phyloP scores from a whole-genome alignment of 2,329 filamentous ascomycete genomes.

The Aspergillus sp. region DNA sequence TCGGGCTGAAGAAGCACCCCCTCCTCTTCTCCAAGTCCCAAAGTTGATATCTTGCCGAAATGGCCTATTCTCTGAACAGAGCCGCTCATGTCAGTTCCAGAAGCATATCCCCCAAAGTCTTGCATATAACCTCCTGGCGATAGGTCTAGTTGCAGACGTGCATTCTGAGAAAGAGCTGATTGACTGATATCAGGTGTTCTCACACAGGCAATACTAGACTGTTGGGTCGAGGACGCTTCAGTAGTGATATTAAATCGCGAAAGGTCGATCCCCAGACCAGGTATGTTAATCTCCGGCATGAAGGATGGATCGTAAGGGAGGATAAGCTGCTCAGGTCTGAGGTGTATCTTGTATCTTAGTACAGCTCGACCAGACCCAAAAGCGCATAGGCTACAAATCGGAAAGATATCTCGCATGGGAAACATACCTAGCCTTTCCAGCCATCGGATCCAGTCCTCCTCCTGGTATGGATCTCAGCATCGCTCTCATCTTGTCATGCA shows the following conservation, averaged over 20 bases:
- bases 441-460: slow-evolving; percentile 63
- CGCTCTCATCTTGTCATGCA: slow-evolving; percentile 67
- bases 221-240: slow-evolving; percentile 25
- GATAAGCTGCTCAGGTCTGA: slow-evolving; percentile 69
- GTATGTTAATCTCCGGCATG: slow-evolving; percentile 60
- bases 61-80: slow-evolving; percentile 28
- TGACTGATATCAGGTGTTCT: slow-evolving; percentile 29
- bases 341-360: not conserved
- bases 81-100: slow-evolving; percentile 39
- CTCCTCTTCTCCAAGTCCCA: slow-evolving; percentile 35
- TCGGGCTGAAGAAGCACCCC: slow-evolving; percentile 49
- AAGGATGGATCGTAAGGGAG: slow-evolving; percentile 81
- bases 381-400: too few species aligned
- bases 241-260: slow-evolving; percentile 37
- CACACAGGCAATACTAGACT: slow-evolving; percentile 26
- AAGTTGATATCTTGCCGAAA: slow-evolving; percentile 19
- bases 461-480: slow-evolving; percentile 57
- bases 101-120: slow-evolving; percentile 32
- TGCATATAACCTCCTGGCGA: slow-evolving; percentile 43
- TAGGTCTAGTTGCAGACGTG: slow-evolving; percentile 40
- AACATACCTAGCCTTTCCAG: slow-evolving; percentile 66
- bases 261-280: slow-evolving; percentile 54
- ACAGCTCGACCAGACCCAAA: not conserved
- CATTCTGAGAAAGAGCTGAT: slow-evolving; percentile 20
- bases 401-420: too few species aligned